A percentile compares a stretch with the other conserved stretches of the same genome.
phyloP scores from a whole-genome alignment of 2,329 filamentous ascomycete species.

The Dactylellina drechsleri region DNA sequence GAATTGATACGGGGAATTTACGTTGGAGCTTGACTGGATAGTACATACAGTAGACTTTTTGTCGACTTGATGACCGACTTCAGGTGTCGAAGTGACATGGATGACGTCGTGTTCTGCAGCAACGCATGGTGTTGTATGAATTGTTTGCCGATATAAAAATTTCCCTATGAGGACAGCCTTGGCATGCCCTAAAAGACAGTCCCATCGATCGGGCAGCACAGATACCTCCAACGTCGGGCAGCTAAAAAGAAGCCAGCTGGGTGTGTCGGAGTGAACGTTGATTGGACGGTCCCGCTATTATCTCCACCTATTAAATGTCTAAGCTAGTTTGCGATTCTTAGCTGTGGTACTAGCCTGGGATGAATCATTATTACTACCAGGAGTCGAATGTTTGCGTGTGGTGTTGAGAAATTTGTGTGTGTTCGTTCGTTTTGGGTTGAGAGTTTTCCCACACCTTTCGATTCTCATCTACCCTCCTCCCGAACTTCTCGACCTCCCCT shows the following conservation, averaged over 20 bases:
- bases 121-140: constrained; percentile 23
- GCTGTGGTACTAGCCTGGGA: neutral
- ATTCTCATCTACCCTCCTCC: neutral
- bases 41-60: too few species aligned
- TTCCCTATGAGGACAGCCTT: constrained; percentile 3
- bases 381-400: constrained; percentile 8
- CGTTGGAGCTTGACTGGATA: too few species aligned
- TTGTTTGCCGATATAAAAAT: constrained; percentile 18
- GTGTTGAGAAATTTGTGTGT: constrained; percentile 31
- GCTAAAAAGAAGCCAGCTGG: constrained; percentile 18
- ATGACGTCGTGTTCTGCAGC: neutral
- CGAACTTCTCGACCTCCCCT: constrained; percentile 21
- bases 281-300: constrained; percentile 8
- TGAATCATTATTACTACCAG: constrained; percentile 35
- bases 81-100: neutral
- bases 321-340: constrained; percentile 14
- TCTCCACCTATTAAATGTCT: neutral
- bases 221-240: constrained; percentile 11
- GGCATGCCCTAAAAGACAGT: constrained; percentile 55
- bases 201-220: constrained; percentile 27
- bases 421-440: constrained; percentile 5
- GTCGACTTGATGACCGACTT: too few species aligned
- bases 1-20: neutral
- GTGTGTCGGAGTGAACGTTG: constrained; percentile 11
- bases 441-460: constrained; percentile 16